These are phyloP conservation scores for Microbotryum scabiosae DNA, from an alignment of 1,284 basidiomycete species.

Conservation along the genomic window DNA sequence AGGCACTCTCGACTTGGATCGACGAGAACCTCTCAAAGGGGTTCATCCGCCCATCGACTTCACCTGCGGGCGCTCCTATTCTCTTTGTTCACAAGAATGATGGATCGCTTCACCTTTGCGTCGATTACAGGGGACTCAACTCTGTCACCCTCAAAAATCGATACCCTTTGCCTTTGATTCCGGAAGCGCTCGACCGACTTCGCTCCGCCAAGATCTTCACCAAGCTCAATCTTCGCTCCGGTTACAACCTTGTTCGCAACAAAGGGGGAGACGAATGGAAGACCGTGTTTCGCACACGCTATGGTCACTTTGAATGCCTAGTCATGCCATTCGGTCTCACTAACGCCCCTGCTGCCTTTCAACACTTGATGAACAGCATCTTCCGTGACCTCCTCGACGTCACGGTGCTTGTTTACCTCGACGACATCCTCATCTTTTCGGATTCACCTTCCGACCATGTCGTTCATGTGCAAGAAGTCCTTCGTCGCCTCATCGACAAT, in stretches of 20 bases:
- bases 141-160: slow-evolving; percentile 41
- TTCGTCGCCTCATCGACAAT: slow-evolving; percentile 37
- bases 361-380: slow-evolving; percentile 37
- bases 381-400: slow-evolving; percentile 36
- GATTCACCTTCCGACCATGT: slow-evolving; percentile 42
- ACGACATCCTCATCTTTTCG: slow-evolving; percentile 42
- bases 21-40: too few species aligned
- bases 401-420: slow-evolving; percentile 37
- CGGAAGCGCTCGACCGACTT: slow-evolving; percentile 41
- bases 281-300: slow-evolving; percentile 40
- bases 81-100: too few species aligned
- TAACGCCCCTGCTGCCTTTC: slow-evolving; percentile 43
- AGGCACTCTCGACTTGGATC: too few species aligned
- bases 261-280: slow-evolving; percentile 38
- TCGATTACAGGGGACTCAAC: too few species aligned
- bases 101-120: too few species aligned
- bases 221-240: slow-evolving; percentile 37
- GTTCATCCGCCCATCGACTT: too few species aligned
- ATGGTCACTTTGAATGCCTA: slow-evolving; percentile 42
- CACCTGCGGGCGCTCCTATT: too few species aligned
- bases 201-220: slow-evolving; percentile 38
- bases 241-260: slow-evolving; percentile 38
- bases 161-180: slow-evolving; percentile 41
- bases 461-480: slow-evolving; percentile 38
- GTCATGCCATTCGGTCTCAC: slow-evolving; percentile 45